Conservation (phyloP, 2,329 filamentous ascomycete genomes). For the Arthrobotrys pseudoclavata region DNA sequence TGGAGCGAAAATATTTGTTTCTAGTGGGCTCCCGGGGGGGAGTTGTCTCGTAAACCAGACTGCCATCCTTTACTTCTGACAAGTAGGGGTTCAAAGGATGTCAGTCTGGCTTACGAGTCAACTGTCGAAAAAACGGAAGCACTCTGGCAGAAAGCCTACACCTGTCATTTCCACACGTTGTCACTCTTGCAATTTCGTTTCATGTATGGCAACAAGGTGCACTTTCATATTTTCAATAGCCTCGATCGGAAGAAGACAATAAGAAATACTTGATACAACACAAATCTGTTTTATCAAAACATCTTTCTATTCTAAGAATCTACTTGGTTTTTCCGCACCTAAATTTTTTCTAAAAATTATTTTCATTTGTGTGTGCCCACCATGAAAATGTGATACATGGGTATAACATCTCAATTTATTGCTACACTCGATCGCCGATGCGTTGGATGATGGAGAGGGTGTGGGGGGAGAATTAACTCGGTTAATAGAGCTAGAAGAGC, state of each 20-base stretch:
- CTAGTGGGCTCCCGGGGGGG: conserved; percentile 50
- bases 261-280: conserved; percentile 17
- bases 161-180: conserved; percentile 28
- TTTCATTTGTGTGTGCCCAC: not conserved
- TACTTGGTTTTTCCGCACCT: not conserved
- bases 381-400: conserved; percentile 24
- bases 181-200: conserved; percentile 19
- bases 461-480: conserved; percentile 22
- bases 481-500: conserved; percentile 1
- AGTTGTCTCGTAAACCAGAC: conserved; percentile 61
- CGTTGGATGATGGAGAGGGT: conserved; percentile 2
- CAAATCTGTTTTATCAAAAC: not conserved
- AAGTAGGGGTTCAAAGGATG: conserved; percentile 60
- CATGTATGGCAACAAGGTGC: conserved; percentile 21
- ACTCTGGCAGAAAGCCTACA: conserved; percentile 29
- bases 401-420: conserved; percentile 19
- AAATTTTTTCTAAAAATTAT: not conserved
- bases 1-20: conserved; percentile 48
- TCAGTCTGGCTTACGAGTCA: conserved; percentile 60
- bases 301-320: conserved; percentile 11
- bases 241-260: conserved; percentile 5
- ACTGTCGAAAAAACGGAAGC: conserved; percentile 56
- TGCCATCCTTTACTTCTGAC: conserved; percentile 60
- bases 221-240: conserved; percentile 42
- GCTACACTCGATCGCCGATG: conserved; percentile 5